phyloP scores from a whole-genome alignment of 2,329 filamentous ascomycete species.

The Aureobasidium subglaciale region DNA sequence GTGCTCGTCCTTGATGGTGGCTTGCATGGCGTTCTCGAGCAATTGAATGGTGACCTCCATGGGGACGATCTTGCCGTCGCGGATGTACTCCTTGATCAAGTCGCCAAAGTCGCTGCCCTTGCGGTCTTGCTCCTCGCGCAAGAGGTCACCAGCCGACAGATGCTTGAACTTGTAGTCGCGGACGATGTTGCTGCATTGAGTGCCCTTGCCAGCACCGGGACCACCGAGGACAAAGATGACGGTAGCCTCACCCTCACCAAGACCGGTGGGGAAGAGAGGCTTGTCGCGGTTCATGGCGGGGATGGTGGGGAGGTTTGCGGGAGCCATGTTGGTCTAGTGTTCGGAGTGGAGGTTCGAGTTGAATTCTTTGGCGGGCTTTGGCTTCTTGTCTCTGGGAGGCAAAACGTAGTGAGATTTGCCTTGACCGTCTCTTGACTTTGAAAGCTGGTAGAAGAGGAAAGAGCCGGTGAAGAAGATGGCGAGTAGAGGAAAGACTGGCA shows the following conservation, averaged over 20 bases:
- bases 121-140: slow-evolving; percentile 88
- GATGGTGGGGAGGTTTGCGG: slow-evolving; percentile 27
- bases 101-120: slow-evolving; percentile 81
- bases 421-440: slow-evolving; percentile 37
- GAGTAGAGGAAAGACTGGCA: slow-evolving; percentile 40
- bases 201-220: slow-evolving; percentile 92
- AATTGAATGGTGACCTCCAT: slow-evolving; percentile 96
- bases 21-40: slow-evolving; percentile 86
- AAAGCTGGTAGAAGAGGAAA: slow-evolving; percentile 40
- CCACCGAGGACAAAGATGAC: slow-evolving; percentile 95
- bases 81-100: slow-evolving; percentile 89
- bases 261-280: slow-evolving; percentile 62
- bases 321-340: slow-evolving; percentile 18
- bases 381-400: slow-evolving; percentile 23
- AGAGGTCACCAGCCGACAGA: slow-evolving; percentile 84
- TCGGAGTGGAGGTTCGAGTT: slow-evolving; percentile 15
- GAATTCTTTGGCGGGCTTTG: slow-evolving; percentile 8
- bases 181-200: slow-evolving; percentile 85
- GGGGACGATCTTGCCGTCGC: slow-evolving; percentile 91
- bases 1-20: slow-evolving; percentile 50
- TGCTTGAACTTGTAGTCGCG: slow-evolving; percentile 85
- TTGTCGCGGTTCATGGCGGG: slow-evolving; percentile 48
- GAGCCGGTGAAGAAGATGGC: slow-evolving; percentile 41
- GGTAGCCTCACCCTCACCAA: slow-evolving; percentile 56
- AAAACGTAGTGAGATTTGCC: slow-evolving; percentile 24